Percentiles rank a stretch among this genome's conserved stretches.
These are phyloP conservation scores for Austroboletus olivaceoglutinosus DNA, from an alignment of 1,284 basidiomycete species.

Conservation along the genomic window DNA sequence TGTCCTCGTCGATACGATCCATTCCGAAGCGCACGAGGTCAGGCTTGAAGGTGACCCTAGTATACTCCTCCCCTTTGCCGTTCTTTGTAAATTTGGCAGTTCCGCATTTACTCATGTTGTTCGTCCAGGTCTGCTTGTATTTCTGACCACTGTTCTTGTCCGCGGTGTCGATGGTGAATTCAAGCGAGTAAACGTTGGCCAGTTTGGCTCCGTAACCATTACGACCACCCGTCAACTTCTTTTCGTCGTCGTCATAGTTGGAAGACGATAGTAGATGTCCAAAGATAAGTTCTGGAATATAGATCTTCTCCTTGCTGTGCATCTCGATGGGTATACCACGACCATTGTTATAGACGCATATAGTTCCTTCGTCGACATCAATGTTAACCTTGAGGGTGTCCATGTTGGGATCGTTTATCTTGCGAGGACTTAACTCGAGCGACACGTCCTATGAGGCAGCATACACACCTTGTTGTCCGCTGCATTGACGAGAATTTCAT, in stretches of 20 bases:
- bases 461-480: slow-evolving; percentile 92
- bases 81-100: slow-evolving; percentile 94
- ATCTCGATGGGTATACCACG: slow-evolving; percentile 97
- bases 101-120: slow-evolving; percentile 90
- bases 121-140: slow-evolving; percentile 93
- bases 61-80: slow-evolving; percentile 84
- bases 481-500: slow-evolving; percentile 99
- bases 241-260: slow-evolving; percentile 99
- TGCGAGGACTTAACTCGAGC: not conserved
- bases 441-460: not conserved
- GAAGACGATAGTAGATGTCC: slow-evolving; percentile 94
- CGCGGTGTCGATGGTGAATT: slow-evolving; percentile 97
- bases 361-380: slow-evolving; percentile 79
- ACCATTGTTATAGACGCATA: slow-evolving; percentile 96
- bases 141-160: slow-evolving; percentile 87
- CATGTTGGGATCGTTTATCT: slow-evolving; percentile 92
- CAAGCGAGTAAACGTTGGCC: slow-evolving; percentile 96
- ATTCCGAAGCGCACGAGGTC: slow-evolving; percentile 93
- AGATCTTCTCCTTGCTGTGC: slow-evolving; percentile 90
- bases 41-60: slow-evolving; percentile 93
- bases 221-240: slow-evolving; percentile 97
- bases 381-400: slow-evolving; percentile 87
- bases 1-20: slow-evolving; percentile 90
- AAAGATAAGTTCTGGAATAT: slow-evolving; percentile 98
- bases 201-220: slow-evolving; percentile 99